A percentile compares a stretch with the other conserved stretches of the same genome.
Conservation (phyloP, 805 yeast species). For the Tetrapisispora phaffii region DNA sequence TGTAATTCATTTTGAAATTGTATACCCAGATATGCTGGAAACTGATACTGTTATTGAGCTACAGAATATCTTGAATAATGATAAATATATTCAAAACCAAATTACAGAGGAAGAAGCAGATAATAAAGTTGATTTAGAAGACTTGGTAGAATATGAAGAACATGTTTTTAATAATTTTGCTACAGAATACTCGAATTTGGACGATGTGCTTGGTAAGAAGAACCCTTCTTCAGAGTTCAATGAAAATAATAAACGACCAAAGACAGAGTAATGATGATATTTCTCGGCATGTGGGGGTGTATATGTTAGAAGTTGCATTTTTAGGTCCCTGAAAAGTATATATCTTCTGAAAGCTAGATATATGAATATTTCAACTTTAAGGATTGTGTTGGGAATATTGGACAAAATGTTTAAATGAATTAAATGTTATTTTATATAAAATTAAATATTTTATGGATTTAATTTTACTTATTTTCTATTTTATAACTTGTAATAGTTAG, state of each 20-base stretch:
- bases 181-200: slow-evolving; percentile 3
- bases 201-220: background rate
- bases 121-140: slow-evolving; percentile 9
- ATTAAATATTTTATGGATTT: too few species aligned
- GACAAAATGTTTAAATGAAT: too few species aligned
- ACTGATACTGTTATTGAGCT: slow-evolving; percentile 14
- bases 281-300: too few species aligned
- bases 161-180: slow-evolving; percentile 16
- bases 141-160: slow-evolving; percentile 18
- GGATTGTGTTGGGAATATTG: too few species aligned
- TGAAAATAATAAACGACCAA: background rate
- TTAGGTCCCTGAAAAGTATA: too few species aligned
- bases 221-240: background rate
- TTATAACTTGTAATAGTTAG: too few species aligned
- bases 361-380: too few species aligned
- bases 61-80: slow-evolving; percentile 11
- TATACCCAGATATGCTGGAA: slow-evolving; percentile 38
- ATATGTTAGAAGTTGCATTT: too few species aligned
- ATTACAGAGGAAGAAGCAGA: slow-evolving; percentile 6
- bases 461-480: too few species aligned
- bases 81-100: slow-evolving; percentile 12
- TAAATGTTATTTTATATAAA: background rate
- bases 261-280: background rate
- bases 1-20: slow-evolving; percentile 46
- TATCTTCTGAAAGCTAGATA: too few species aligned